A percentile compares a stretch with the other conserved stretches of the same genome.
Evolutionary conservation across 805 yeast species (phyloP).

Genomic region (Candida jianshihensis): DNA sequence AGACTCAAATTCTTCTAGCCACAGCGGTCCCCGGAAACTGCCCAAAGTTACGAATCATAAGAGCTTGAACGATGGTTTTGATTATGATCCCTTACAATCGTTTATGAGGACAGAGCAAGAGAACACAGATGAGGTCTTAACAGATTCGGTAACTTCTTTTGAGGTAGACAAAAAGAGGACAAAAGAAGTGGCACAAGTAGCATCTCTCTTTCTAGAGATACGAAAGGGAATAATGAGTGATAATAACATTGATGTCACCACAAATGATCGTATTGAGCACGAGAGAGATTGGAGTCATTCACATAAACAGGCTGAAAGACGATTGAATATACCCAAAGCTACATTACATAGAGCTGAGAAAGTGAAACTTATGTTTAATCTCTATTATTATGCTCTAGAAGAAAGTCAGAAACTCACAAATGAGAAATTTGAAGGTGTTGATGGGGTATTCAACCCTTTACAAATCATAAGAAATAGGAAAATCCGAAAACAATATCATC

Average conservation of each 20-base stretch:
- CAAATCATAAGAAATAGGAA: constrained; percentile 74
- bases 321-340: constrained; percentile 23
- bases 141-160: not conserved
- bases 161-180: constrained; percentile 3
- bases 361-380: constrained; percentile 33
- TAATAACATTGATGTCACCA: constrained; percentile 29
- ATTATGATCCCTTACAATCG: constrained; percentile 18
- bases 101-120: not conserved
- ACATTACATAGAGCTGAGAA: constrained; percentile 42
- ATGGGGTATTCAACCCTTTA: constrained; percentile 72
- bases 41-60: not conserved
- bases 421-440: constrained; percentile 36
- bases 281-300: constrained; percentile 12
- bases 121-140: too few relatives aligned
- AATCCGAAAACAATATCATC: constrained; percentile 44
- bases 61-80: constrained; percentile 13
- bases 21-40: not conserved
- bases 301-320: not conserved
- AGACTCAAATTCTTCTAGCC: too few relatives aligned
- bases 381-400: constrained; percentile 19
- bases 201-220: constrained; percentile 34
- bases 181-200: constrained; percentile 32
- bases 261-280: constrained; percentile 12
- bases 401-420: constrained; percentile 14
- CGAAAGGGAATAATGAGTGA: constrained; percentile 36